A percentile compares a stretch with the other conserved stretches of the same genome.
These are phyloP conservation scores for Artomyces pyxidatus DNA, from an alignment of 768 basidiomycete species.

Conservation along the genomic window DNA sequence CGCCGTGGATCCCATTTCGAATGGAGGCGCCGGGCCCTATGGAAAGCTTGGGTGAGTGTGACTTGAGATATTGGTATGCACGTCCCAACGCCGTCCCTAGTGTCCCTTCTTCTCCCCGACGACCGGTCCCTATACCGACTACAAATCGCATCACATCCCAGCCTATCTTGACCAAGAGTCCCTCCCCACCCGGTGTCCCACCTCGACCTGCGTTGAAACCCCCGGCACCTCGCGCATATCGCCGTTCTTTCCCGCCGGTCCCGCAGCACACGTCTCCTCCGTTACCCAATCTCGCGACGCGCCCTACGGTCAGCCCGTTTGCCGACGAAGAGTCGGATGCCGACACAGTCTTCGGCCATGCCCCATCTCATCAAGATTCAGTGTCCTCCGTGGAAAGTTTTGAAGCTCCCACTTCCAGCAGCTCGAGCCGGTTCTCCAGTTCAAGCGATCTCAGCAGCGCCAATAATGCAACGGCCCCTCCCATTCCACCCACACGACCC, in stretches of 20 bases:
- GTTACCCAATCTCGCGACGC: not conserved
- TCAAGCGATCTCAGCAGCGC: constrained; percentile 25
- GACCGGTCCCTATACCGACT: not conserved
- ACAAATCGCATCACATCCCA: not conserved
- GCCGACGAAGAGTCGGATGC: constrained; percentile 1
- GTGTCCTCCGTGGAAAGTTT: constrained; percentile 6
- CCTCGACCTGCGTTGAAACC: not conserved
- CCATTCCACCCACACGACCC: not conserved
- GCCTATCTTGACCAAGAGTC: not conserved
- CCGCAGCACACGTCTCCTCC: not conserved
- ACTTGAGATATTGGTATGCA: too few species aligned
- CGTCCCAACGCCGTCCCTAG: too few species aligned
- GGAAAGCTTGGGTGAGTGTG: too few species aligned
- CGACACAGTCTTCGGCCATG: not conserved
- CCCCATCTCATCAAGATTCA: not conserved
- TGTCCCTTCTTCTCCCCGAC: not conserved
- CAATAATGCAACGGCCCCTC: not conserved
- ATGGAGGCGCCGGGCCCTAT: too few species aligned
- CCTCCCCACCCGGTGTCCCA: not conserved
- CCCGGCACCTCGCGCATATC: not conserved
- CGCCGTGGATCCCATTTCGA: too few species aligned
- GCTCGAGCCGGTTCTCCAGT: constrained; percentile 33
- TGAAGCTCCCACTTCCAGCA: constrained; percentile 21
- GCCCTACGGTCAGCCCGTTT: not conserved
- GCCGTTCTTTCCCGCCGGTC: not conserved